A percentile compares a stretch with the other conserved stretches of the same genome.
phyloP scores from a whole-genome alignment of 805 yeast genomes.

The Pichia kluyveri region DNA sequence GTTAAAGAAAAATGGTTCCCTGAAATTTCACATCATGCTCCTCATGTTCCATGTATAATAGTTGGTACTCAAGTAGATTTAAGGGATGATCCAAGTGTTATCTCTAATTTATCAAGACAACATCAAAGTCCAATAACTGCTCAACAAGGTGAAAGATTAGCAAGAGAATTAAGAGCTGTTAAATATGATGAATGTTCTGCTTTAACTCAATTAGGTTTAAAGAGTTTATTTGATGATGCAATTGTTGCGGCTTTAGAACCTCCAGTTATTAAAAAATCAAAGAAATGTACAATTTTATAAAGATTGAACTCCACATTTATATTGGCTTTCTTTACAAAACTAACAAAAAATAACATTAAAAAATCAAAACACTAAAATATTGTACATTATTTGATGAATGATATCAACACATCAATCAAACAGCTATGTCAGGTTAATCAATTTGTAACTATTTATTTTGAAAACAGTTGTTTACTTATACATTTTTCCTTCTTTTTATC shows the following conservation, averaged over 20 bases:
- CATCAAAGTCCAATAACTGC: constrained; percentile 77
- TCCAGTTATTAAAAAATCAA: constrained; percentile 72
- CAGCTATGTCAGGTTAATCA: no score
- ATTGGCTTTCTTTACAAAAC: no score
- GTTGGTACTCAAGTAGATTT: constrained; percentile 96
- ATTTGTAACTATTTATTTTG: no score
- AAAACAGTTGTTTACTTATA: background rate
- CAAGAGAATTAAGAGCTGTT: constrained; percentile 90
- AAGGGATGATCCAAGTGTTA: constrained; percentile 85
- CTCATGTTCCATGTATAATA: constrained; percentile 93
- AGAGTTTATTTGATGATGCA: constrained; percentile 97
- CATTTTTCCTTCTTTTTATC: no score
- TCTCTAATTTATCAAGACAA: constrained; percentile 85
- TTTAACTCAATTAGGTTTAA: constrained; percentile 90
- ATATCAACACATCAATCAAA: no score
- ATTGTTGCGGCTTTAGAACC: constrained; percentile 98
- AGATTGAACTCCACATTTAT: background rate
- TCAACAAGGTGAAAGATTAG: constrained; percentile 86
- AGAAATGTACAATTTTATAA: constrained; percentile 80
- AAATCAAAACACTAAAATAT: no score
- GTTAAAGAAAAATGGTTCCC: constrained; percentile 99
- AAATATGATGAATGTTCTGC: constrained; percentile 98
- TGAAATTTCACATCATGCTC: constrained; percentile 89
- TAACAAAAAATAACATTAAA: no score
- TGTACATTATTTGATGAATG: no score